A percentile compares a stretch with the other conserved stretches of the same genome.
Conservation (phyloP, 768 basidiomycete species). For the Pleurotus cornucopiae region DNA sequence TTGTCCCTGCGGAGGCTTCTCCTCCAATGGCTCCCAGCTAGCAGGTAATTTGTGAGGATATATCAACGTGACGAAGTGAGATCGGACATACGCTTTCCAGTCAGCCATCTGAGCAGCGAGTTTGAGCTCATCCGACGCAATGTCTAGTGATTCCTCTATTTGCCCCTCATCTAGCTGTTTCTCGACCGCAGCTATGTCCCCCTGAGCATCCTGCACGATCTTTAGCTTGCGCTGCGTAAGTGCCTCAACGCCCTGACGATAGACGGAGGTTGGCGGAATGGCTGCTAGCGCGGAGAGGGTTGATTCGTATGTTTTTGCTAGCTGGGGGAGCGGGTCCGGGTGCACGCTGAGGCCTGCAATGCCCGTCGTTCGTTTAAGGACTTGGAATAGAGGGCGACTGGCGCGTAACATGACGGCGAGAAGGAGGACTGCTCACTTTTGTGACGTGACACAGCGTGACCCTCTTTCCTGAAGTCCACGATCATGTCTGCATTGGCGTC, state of each 20-base stretch:
- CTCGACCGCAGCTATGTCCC: slow-evolving; percentile 66
- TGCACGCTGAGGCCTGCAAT: slow-evolving; percentile 83
- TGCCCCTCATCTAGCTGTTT: slow-evolving; percentile 76
- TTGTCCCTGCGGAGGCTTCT: slow-evolving; percentile 76
- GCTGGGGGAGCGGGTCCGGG: slow-evolving; percentile 76
- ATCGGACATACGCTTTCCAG: slow-evolving; percentile 85
- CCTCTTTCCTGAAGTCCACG: background rate
- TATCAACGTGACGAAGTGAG: background rate
- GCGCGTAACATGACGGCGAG: slow-evolving; percentile 64
- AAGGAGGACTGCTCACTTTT: slow-evolving; percentile 32
- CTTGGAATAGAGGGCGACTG: slow-evolving; percentile 67
- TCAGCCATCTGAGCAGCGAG: slow-evolving; percentile 82
- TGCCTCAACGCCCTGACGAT: slow-evolving; percentile 85
- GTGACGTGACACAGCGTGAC: background rate
- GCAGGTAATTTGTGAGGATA: slow-evolving; percentile 10
- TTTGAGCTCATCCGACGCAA: slow-evolving; percentile 78
- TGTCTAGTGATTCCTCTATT: slow-evolving; percentile 80
- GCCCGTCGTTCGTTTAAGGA: slow-evolving; percentile 77
- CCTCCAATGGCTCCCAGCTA: slow-evolving; percentile 89
- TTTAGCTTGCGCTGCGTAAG: slow-evolving; percentile 77
- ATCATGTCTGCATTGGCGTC: slow-evolving; percentile 9
- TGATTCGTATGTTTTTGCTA: slow-evolving; percentile 69
- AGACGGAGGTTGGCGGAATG: slow-evolving; percentile 81
- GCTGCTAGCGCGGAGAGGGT: slow-evolving; percentile 66
- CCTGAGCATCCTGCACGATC: slow-evolving; percentile 65